Conservation (phyloP, 257 asterid genomes). For the Mentha longifolia region DNA sequence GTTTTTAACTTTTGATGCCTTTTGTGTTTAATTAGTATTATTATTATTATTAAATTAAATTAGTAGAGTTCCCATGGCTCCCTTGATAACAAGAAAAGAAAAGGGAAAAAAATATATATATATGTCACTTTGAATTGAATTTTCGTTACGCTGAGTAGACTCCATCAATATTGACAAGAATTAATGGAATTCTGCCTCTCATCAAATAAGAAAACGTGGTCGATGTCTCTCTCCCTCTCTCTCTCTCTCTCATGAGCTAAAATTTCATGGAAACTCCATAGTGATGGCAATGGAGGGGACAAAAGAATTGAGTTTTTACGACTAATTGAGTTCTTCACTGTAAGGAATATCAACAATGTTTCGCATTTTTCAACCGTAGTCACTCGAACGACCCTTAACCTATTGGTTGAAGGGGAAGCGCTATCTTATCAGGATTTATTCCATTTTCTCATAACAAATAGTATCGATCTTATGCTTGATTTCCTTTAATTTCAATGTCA, state of each 20-base stretch:
- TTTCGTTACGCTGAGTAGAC: conserved; percentile 35
- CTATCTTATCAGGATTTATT: no score
- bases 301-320: background rate
- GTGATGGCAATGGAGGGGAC: conserved; percentile 11
- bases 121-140: conserved; percentile 14
- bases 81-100: background rate
- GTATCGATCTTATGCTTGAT: no score
- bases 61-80: background rate
- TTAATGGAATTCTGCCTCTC: conserved; percentile 1
- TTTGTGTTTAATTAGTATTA: background rate
- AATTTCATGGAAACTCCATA: conserved; percentile 16
- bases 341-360: no score
- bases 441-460: no score
- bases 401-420: no score
- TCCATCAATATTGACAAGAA: conserved; percentile 16
- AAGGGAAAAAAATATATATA: background rate
- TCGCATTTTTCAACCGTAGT: no score
- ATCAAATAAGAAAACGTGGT: conserved; percentile 9
- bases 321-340: background rate
- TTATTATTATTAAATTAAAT: background rate
- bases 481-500: no score
- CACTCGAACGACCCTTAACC: no score
- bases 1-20: background rate
- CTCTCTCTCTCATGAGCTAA: no score
- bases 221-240: conserved; percentile 8